Evolutionary conservation across 129 eudicot species (phyloP), one percentile per base, ranked within the genome.

Genomic region (Pulicaria dysenterica): DNA sequence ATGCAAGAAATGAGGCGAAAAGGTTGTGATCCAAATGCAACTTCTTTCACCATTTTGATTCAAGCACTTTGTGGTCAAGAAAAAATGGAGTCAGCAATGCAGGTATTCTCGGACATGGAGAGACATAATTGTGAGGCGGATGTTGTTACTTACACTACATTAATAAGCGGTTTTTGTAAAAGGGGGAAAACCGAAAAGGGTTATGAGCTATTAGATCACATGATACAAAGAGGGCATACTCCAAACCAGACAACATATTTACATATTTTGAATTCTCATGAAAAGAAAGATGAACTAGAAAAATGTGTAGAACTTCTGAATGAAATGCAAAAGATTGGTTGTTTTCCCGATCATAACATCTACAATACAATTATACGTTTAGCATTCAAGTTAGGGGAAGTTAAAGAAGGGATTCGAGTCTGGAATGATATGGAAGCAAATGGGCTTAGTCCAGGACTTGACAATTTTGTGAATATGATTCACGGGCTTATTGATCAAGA

Each of bases 211-310:
- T 75, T 90, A 62, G 83, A 87, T 62, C 76, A 48, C 60, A 87
- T 90, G 96, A 79, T 90, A 76, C 87, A 90, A 55, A 72, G 45
- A 73, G 96, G 90, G 14, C 85, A 82, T 50, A 42, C 67, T 16
- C 96, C 93, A 2, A 87, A 83, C 67, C 90, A 85, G 56, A 80
- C 85, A 8, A 90, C 90, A 40, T 90, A 84, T 77, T 64, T 87
- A 54, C 83, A 80, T 57, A 84, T 90, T 3, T 19, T 90, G 65
- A 53, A 84, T 71, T 79, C 96, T 24, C 93, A 86, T 47, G 96
- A 90, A 83, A 90, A 84, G 79, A 90, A 90, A 71, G 96, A 90
- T n/a, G 86, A 90, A 48, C 15, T 87, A 11, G 96, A 90, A 47
- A 90, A 90, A 56, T 87, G 93, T 78, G 8, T 86, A 55, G 90